Conservation (phyloP, 768 basidiomycete genomes). For the Kockovaella imperatae region DNA sequence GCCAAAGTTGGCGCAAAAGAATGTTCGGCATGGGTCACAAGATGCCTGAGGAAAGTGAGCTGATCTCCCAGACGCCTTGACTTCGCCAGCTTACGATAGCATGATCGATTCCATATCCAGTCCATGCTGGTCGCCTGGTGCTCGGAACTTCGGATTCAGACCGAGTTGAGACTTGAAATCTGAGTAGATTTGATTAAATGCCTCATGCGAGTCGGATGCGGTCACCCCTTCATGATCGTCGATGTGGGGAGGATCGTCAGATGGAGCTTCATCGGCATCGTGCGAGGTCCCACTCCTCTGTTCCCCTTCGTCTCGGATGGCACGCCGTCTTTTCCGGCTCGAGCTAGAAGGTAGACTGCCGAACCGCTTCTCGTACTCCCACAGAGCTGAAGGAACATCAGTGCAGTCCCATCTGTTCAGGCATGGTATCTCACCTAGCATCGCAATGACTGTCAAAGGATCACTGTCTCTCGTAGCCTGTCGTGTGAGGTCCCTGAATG, state of each 20-base stretch:
- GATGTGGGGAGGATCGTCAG: too few species aligned
- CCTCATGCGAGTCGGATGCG: too few species aligned
- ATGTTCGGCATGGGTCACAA: conserved; percentile 61
- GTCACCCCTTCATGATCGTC: too few species aligned
- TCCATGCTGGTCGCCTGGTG: too few species aligned
- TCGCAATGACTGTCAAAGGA: conserved; percentile 61
- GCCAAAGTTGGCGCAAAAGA: conserved; percentile 93
- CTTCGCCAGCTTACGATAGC: too few species aligned
- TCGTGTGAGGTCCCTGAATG: conserved; percentile 62
- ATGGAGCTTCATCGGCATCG: conserved; percentile 53
- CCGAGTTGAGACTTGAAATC: not conserved
- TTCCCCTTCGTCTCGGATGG: conserved; percentile 47
- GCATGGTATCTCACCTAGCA: conserved; percentile 59
- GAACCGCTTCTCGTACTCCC: conserved; percentile 68
- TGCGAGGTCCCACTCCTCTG: conserved; percentile 63
- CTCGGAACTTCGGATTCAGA: not conserved
- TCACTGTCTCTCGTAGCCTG: conserved; percentile 77
- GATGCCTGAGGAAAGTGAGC: conserved; percentile 49
- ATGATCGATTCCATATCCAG: too few species aligned
- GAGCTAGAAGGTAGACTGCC: conserved; percentile 51
- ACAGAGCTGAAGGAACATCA: conserved; percentile 54
- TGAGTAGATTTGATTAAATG: too few species aligned
- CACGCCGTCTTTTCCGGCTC: conserved; percentile 48
- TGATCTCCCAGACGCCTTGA: too few species aligned
- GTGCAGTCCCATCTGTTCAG: not conserved